Base-by-base conservation (phyloP, 2,329 filamentous ascomycete species). In the Trichoderma sp. region DNA sequence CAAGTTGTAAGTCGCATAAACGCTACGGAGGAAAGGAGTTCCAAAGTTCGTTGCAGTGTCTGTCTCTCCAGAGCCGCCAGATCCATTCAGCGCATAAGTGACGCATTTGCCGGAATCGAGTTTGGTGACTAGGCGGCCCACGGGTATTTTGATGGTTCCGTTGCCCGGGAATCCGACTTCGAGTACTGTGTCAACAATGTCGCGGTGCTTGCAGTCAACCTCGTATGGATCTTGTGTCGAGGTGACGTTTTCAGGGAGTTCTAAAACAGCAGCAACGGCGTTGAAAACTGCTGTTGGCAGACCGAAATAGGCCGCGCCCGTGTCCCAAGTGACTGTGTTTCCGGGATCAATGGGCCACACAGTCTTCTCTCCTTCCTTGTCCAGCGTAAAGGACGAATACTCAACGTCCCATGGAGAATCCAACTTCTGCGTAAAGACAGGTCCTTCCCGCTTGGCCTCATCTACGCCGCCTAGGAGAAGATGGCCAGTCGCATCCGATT, bases 191-290 rank as follows among this genome's bases (percentile, higher is more conserved):
- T 65, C 62, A 13, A 29, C 27, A 40, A 29, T 56, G 2, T 56
- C 62, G 13, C 62, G 62, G 8, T 65, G 33, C 62, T 56, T 55
- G 62, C 62, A 65, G 62, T 55, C 62, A 5, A 65, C 62, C 62
- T 65, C 62, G 19, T 55, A 65, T 29, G 52, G 62, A 31, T 56
- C 27, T 16, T 24, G 19, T 5, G n/a, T 56, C 52, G n/a, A 14
- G 27, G 19, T 40, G 7, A 55, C 31, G 19, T 65, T 27, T 29
- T 14, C 21, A 8, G 62, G 27, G 4, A 65, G 24, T 43, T 24
- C 62, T 10, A 65, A 16, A 11, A 56, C 49, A 8, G 62, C 52
- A 1, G 62, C 62, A 31, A 65, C 24, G 21, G 62, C 62, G 21
- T 65, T 27, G 3, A 65, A 65, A 2, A 56, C 62, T 8, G 49